These are phyloP conservation scores for Populus simonii DNA, from an alignment of 345 rosid species.

Conservation along the genomic window DNA sequence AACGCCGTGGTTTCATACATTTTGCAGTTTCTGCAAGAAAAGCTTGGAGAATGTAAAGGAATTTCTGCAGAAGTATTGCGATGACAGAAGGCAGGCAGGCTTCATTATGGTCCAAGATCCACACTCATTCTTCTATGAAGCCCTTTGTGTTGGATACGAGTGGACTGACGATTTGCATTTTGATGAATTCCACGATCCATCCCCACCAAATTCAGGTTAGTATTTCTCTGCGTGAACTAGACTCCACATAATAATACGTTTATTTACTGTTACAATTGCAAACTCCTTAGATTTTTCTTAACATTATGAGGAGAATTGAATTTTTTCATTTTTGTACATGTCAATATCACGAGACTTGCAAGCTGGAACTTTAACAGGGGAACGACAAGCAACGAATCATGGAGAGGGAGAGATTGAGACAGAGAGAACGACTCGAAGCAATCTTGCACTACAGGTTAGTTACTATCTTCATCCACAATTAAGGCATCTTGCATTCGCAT, in stretches of 20 bases:
- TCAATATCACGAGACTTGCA: not conserved
- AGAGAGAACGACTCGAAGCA: conserved; percentile 1
- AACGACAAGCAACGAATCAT: conserved; percentile 4
- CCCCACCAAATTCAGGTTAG: conserved; percentile 25
- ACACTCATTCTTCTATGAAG: conserved; percentile 42
- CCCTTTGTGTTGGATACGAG: conserved; percentile 37
- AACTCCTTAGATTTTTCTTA: not conserved
- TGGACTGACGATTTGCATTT: conserved; percentile 11
- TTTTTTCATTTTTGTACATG: not conserved
- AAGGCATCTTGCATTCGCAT: not conserved
- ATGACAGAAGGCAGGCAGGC: conserved; percentile 34
- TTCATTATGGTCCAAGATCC: conserved; percentile 44
- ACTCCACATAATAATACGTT: not conserved
- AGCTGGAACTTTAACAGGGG: conserved; percentile 12
- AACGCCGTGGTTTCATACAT: not conserved
- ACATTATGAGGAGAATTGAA: not conserved
- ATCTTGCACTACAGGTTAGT: conserved; percentile 41
- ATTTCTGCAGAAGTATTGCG: conserved; percentile 42
- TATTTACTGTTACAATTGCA: not conserved
- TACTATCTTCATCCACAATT: not conserved
- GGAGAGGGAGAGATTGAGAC: conserved; percentile 12
- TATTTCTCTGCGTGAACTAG: not conserved
- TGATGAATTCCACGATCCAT: conserved; percentile 16
- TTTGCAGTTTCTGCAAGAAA: conserved; percentile 39
- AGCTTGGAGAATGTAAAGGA: conserved; percentile 40